Percentiles rank a stretch among this genome's conserved stretches.
phyloP scores from a whole-genome alignment of 495 filamentous ascomycete species.

The Aspergillus steynii region DNA sequence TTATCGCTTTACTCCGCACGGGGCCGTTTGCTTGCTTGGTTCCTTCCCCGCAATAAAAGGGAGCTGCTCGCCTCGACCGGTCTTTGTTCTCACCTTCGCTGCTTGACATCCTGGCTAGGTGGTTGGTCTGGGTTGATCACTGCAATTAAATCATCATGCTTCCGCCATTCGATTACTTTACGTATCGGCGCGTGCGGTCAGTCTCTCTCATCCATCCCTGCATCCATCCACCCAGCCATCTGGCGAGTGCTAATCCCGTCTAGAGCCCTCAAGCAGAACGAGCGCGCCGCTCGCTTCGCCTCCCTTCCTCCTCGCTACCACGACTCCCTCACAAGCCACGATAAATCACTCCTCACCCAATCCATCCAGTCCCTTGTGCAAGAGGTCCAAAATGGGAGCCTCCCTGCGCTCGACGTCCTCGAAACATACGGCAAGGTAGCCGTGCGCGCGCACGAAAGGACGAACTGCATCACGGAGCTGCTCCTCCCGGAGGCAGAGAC shows the following conservation, averaged over 20 bases:
- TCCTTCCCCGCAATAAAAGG: constrained; percentile 29
- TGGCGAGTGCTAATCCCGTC: not conserved
- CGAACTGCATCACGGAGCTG: constrained; percentile 91
- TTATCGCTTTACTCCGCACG: constrained; percentile 31
- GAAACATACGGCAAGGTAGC: constrained; percentile 89
- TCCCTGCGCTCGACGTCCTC: constrained; percentile 65
- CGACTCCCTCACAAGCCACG: constrained; percentile 55
- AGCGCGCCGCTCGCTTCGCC: constrained; percentile 68
- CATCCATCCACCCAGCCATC: too few species aligned
- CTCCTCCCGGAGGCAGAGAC: constrained; percentile 76
- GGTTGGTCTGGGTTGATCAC: not conserved
- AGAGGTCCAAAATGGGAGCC: constrained; percentile 69
- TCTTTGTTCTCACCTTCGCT: constrained; percentile 7
- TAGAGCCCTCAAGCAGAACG: constrained; percentile 77
- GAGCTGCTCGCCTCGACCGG: constrained; percentile 5
- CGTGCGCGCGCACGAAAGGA: constrained; percentile 78
- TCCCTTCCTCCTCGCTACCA: constrained; percentile 67
- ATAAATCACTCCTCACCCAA: constrained; percentile 66
- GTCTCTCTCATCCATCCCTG: constrained; percentile 14
- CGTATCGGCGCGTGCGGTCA: constrained; percentile 56
- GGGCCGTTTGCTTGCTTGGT: constrained; percentile 1
- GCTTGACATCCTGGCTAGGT: not conserved
- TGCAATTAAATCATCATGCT: constrained; percentile 40
- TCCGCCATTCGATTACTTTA: constrained; percentile 60
- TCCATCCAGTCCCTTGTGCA: constrained; percentile 77